A percentile compares a stretch with the other conserved stretches of the same genome.
These are phyloP conservation scores for Elsinoe ampelina DNA, from an alignment of 2,329 filamentous ascomycete genomes.

Conservation along the genomic window DNA sequence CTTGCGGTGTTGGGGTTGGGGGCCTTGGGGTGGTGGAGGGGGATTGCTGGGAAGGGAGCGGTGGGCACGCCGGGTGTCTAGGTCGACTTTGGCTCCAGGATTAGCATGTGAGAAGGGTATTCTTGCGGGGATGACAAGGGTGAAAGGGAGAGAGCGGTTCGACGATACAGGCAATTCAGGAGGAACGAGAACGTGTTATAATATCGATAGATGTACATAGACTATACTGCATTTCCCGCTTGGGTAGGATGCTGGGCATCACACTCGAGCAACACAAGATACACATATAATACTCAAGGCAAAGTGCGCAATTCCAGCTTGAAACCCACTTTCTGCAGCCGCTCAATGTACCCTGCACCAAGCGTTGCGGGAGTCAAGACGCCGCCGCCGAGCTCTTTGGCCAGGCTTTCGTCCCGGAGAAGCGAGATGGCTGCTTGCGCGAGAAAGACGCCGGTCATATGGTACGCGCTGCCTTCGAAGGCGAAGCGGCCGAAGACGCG, in stretches of 20 bases:
- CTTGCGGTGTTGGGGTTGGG: background rate
- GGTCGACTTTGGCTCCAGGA: no score
- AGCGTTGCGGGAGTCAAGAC: constrained; percentile 64
- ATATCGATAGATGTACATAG: background rate
- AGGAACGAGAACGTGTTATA: no score
- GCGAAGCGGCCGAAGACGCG: constrained; percentile 48
- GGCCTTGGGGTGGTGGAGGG: background rate
- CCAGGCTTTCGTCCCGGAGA: constrained; percentile 46
- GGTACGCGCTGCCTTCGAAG: constrained; percentile 55
- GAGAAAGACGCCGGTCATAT: constrained; percentile 55
- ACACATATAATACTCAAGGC: constrained; percentile 18
- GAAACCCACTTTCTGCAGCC: constrained; percentile 52
- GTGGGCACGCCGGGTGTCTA: background rate
- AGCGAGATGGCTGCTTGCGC: constrained; percentile 57
- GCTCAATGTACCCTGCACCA: constrained; percentile 57
- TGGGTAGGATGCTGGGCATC: no score
- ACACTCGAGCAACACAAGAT: background rate
- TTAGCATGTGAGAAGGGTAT: no score
- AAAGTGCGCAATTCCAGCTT: constrained; percentile 43
- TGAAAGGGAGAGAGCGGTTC: background rate
- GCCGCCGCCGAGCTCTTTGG: constrained; percentile 51
- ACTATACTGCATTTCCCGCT: background rate
- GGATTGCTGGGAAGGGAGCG: background rate
- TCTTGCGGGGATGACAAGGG: no score
- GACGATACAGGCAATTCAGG: background rate